Conservation (phyloP, 2,329 filamentous ascomycete species). For the Macroventuria anomochaeta region DNA sequence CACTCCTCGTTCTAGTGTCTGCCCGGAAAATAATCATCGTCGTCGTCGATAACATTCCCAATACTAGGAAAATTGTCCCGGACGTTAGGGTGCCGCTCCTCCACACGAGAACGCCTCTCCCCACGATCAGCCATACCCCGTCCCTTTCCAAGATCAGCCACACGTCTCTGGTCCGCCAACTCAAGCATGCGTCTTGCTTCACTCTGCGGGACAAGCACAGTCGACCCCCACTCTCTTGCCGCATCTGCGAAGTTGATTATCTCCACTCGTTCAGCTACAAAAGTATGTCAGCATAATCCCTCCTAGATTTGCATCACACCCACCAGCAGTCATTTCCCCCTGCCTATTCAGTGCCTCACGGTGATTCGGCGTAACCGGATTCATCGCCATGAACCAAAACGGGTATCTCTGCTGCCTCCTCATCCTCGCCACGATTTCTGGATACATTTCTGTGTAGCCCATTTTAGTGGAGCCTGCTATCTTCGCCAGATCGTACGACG, state of each 20-base stretch:
- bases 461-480: constrained; percentile 21
- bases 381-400: constrained; percentile 30
- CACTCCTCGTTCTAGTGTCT: neutral
- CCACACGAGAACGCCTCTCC: no score
- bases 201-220: constrained; percentile 26
- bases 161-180: constrained; percentile 23
- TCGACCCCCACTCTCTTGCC: constrained; percentile 37
- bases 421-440: constrained; percentile 27
- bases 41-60: neutral
- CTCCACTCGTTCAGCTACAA: constrained; percentile 18
- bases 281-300: neutral
- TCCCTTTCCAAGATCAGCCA: constrained; percentile 21
- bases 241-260: constrained; percentile 37
- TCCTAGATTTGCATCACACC: neutral
- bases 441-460: constrained; percentile 26
- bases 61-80: neutral
- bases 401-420: constrained; percentile 32
- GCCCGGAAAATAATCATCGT: neutral
- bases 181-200: constrained; percentile 29
- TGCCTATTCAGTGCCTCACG: neutral
- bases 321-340: constrained; percentile 25
- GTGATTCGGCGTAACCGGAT: constrained; percentile 18
- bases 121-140: no score
- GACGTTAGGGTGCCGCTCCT: neutral
- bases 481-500: constrained; percentile 25